Evolutionary conservation across 2,329 filamentous ascomycete genomes (phyloP), one percentile per base, ranked within the genome.

Genomic region (Trichoderma sp.): DNA sequence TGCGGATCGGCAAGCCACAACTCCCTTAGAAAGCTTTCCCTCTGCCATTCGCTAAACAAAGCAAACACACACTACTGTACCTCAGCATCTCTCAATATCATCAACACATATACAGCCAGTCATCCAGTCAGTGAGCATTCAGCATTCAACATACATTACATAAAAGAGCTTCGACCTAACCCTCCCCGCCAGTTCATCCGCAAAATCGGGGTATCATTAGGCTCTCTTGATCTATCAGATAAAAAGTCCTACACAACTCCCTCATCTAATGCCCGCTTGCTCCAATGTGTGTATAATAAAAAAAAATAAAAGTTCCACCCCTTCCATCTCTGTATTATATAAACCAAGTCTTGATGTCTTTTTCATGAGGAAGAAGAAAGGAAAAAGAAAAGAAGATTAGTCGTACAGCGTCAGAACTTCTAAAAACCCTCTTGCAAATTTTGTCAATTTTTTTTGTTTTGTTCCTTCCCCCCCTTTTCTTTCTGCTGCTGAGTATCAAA

Each of bases 151-250:
- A 21, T 24, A 49, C 47, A 49, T 49, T 24, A 53, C 60, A 47
- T 24, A 64, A 24, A 31, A 21, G 24, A 53, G 8, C n/a, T 49
- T 49, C 63, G 27, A 24, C 62, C 37, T 52, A 65, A 24, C 33
- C 11, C 33, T 35, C 33, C 35, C 61, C 53, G 53, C 21, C 52
- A 13, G 37, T 57, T 43, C 53, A 65, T 49, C 62, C 47, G 37
- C 66, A 61, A 61, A 74, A 77, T 74, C 75, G 74, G 79, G 80
- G 80, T 81, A 81, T 81, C 78, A 80, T 80, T 80, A 76, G 74
- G 72, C 74, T 77, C 77, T 73, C 73, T 74, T 75, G 70, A 76
- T 75, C 75, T 76, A 71, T 70, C 59, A 68, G 62, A 70, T 64
- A 65, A 40, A 40, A 60, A 68, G 47, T 43, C 65, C 55, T 70